phyloP scores from a whole-genome alignment of 2,329 filamentous ascomycete genomes.

The Boeremia lycopersici region DNA sequence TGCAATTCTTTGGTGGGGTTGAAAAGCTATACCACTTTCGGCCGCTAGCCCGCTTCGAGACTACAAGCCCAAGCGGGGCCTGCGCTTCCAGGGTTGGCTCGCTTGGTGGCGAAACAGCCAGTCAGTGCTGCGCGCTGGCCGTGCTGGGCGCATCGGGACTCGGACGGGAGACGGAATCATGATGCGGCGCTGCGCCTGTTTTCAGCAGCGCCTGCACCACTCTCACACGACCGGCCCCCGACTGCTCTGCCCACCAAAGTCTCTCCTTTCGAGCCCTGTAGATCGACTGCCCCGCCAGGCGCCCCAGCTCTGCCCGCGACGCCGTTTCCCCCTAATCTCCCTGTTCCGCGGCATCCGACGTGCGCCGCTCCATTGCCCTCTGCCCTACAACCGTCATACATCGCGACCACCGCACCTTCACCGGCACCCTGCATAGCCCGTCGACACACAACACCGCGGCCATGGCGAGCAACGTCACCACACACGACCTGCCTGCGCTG shows the following conservation, averaged over 20 bases:
- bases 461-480: conserved; percentile 49
- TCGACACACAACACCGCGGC: conserved; percentile 18
- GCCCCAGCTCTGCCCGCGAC: conserved; percentile 14
- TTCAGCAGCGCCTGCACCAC: conserved; percentile 32
- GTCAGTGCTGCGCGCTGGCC: background rate
- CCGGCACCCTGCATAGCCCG: conserved; percentile 2
- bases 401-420: background rate
- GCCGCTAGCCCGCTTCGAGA: conserved; percentile 7
- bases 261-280: conserved; percentile 36
- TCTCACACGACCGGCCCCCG: conserved; percentile 37
- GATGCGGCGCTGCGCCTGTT: conserved; percentile 27
- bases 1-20: conserved; percentile 21
- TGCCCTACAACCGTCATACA: conserved; percentile 6
- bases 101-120: conserved; percentile 7
- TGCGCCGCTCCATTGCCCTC: conserved; percentile 3
- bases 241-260: conserved; percentile 40
- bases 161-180: conserved; percentile 22
- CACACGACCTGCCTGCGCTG: conserved; percentile 77
- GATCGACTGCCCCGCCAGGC: background rate
- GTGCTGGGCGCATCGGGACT: conserved; percentile 5
- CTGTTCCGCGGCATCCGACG: conserved; percentile 37
- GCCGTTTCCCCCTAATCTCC: conserved; percentile 32
- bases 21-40: conserved; percentile 6
- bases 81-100: background rate
- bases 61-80: background rate